Percentiles rank a stretch among this genome's conserved stretches.
Evolutionary conservation across 306 rosid species (phyloP).

Genomic region (Corylus heterophylla): DNA sequence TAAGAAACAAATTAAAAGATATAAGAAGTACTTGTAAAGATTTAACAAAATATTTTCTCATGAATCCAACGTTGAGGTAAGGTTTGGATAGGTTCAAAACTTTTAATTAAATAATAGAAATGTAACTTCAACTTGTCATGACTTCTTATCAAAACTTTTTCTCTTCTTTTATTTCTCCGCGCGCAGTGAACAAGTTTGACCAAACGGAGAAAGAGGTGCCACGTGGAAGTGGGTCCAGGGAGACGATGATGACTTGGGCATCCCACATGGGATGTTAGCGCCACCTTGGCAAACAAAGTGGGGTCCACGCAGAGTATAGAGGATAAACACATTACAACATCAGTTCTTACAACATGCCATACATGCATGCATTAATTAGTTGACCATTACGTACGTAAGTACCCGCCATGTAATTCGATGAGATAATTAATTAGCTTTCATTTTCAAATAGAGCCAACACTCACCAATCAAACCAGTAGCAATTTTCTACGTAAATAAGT

Average conservation of each 20-base stretch:
- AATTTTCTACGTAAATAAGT: too few relatives aligned
- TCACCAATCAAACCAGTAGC: background rate
- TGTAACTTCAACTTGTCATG: background rate
- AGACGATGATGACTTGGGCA: constrained; percentile 27
- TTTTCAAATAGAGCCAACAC: background rate
- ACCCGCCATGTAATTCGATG: constrained; percentile 5
- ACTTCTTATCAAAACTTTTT: background rate
- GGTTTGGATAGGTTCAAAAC: too few relatives aligned
- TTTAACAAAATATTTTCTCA: too few relatives aligned
- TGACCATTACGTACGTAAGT: constrained; percentile 1
- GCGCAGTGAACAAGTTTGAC: constrained; percentile 26
- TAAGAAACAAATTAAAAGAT: too few relatives aligned
- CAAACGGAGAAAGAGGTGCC: constrained; percentile 10
- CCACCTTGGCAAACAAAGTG: constrained; percentile 10
- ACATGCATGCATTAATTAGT: constrained; percentile 28
- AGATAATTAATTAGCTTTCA: background rate
- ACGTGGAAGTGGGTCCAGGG: constrained; percentile 10
- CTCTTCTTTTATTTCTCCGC: background rate
- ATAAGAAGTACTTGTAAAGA: too few relatives aligned
- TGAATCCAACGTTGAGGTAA: too few relatives aligned
- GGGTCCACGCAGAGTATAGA: background rate
- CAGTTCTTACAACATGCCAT: constrained; percentile 28
- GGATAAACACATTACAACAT: constrained; percentile 16
- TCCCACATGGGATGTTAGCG: constrained; percentile 34
- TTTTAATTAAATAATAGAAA: background rate